Percentiles rank a stretch among this genome's conserved stretches.
phyloP scores from a whole-genome alignment of 768 basidiomycete species.

The Suillus plorans region DNA sequence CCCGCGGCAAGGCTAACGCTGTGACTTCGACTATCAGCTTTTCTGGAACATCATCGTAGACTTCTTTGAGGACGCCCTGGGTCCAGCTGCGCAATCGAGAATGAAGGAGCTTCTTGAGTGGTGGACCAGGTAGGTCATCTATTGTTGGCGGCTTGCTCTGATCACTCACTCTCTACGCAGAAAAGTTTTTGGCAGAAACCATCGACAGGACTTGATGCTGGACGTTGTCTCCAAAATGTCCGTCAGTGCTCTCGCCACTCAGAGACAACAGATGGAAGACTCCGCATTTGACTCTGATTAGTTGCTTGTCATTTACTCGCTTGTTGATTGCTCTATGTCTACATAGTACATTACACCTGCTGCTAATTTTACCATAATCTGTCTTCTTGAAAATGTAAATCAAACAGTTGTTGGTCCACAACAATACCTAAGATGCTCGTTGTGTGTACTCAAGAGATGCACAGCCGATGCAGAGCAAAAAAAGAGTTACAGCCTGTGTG shows the following conservation, averaged over 20 bases:
- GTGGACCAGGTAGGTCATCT: constrained; percentile 13
- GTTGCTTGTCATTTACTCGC: too few relatives aligned
- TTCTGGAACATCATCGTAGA: constrained; percentile 18
- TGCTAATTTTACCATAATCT: too few relatives aligned
- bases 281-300: not conserved
- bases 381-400: too few relatives aligned
- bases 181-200: not conserved
- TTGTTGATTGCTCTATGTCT: too few relatives aligned
- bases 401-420: too few relatives aligned
- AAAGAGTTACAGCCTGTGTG: too few relatives aligned
- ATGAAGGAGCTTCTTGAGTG: constrained; percentile 9
- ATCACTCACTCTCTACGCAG: not conserved
- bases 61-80: constrained; percentile 13
- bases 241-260: not conserved
- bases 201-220: not conserved
- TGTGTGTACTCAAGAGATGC: too few relatives aligned
- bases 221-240: not conserved
- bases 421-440: too few relatives aligned
- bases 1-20: too few relatives aligned
- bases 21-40: constrained; percentile 9
- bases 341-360: too few relatives aligned
- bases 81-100: not conserved
- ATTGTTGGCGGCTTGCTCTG: not conserved
- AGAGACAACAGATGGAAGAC: not conserved
- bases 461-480: too few relatives aligned